Base-by-base conservation (phyloP, 2,329 filamentous ascomycete genomes). In the Sphaerulina populicola region DNA sequence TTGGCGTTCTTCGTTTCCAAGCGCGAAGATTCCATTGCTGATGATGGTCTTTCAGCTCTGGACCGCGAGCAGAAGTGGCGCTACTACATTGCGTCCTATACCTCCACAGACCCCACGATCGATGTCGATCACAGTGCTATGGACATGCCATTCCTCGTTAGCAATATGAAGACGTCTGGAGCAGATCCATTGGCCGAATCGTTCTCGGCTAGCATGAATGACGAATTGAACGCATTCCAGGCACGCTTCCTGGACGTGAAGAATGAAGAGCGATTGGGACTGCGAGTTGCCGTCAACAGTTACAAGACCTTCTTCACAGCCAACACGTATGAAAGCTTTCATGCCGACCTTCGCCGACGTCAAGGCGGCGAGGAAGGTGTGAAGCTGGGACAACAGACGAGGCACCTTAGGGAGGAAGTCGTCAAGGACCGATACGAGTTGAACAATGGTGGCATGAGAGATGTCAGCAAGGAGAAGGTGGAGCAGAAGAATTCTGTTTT, bases 21-120 rank as follows among this genome's bases (percentile, higher is more conserved):
- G 61, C 84, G 85, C 64, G 88, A 94, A 59, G 88, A 95, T 60
- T 84, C 75, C 1, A 82, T 80, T 74, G 55, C 49, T 37, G 85
- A 93, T 64, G 83, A 84, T 51, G 83, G 88, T 56, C 78, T 82
- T 21, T 77, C 74, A 47, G 70, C 74, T 3, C 47, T 61, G 12
- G 64, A 67, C 46, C 57, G 53, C 8, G 77, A 81, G 57, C 76
- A 77, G 56, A 74, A 82, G 36, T 98, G 93, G 93, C 87, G 91
- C 62, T 94, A 94, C 72, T 98, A 98, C 67, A 88, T 95, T 51
- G 90, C 91, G 14, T 89, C 90, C 0, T 97, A 86, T 69, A 86
- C 88, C 59, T 87, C 88, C 57, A 79, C 90, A 21, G 88, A 95
- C 64, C 86, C 88, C 1, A 98, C 93, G 0, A 76, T 72, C 47